Percentiles rank a stretch among this genome's conserved stretches.
These are phyloP conservation scores for Salix viminalis DNA, from an alignment of 345 rosid species.

Conservation along the genomic window DNA sequence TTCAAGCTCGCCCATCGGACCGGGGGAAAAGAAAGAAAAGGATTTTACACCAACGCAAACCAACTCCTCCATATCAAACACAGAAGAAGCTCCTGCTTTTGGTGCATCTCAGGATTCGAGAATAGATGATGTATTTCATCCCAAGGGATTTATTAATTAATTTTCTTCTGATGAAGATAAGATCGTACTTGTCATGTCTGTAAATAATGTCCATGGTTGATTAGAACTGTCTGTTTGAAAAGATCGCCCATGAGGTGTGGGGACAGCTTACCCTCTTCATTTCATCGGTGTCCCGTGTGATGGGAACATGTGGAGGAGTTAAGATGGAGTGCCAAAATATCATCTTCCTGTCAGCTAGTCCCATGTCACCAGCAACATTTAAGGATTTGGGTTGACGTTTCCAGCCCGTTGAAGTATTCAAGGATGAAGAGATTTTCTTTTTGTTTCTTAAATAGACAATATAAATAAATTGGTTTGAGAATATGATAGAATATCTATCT, in stretches of 20 bases:
- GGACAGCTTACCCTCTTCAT: not conserved
- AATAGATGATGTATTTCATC: no score
- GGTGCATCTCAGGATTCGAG: no score
- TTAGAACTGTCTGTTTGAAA: not conserved
- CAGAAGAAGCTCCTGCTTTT: no score
- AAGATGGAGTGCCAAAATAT: not conserved
- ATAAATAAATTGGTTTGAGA: not conserved
- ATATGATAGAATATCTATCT: not conserved
- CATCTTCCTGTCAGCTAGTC: not conserved
- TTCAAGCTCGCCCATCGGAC: not conserved
- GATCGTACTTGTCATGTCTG: not conserved
- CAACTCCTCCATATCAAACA: no score
- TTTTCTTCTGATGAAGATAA: not conserved
- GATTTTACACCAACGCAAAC: no score
- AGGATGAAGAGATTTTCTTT: not conserved
- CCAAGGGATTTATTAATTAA: no score
- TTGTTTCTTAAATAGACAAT: no score
- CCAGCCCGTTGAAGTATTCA: not conserved
- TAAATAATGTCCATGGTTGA: not conserved
- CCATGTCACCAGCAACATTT: not conserved
- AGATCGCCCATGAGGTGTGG: not conserved
- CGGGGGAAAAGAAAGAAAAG: no score
- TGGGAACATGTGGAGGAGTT: constrained; percentile 6
- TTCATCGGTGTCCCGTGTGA: constrained; percentile 2
- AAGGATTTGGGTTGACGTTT: not conserved